Evolutionary conservation across 164 flowering plant species (phyloP), one percentile per base, ranked within the genome.

Genomic region (Stephania cephalantha): DNA sequence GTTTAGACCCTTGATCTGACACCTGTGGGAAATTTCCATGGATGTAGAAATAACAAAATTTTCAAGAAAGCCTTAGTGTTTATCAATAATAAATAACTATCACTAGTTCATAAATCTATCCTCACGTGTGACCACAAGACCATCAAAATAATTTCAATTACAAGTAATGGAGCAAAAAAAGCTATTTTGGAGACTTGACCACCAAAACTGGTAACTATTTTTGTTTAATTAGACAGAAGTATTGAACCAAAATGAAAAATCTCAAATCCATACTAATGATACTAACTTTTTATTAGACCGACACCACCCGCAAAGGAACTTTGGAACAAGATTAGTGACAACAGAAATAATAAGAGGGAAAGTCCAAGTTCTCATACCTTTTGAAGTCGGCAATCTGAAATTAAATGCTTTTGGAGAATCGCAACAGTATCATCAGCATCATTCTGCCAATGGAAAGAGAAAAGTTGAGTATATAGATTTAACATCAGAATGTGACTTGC

Each of bases 401-500:
- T 53, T 66, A 90, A 79, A 78, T 89, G 91, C 73, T 86, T 86
- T 80, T 86, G 89, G 78, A 93, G 81, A 87, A 86, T 78, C 58
- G 48, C 69, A 67, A 89, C 78, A 68, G 88, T 69, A 72, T 87
- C 90, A 72, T 83, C 89, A 44, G 86, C 87, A 83, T 85, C 87
- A 79, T 79, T 87, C 99, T 95, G 87, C 79, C 74, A 79, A 10
- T 35, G 42, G 42, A 35, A 75, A 74, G 22, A 74, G 30, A 35
- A 64, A 61, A 4, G 68, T 13, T 42, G 45, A 61, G 1, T 20
- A 44, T 44, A 2, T 3, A 30, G 18, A 52, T 50, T 44, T 52
- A 52, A 46, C 46, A 15, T 18, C 9, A 53, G 42, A 53, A 53
- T 18, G 18, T 8, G 18, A 53, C 9, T 53, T 53, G 5, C 61